These are phyloP conservation scores for Echinosophora koreensis DNA, from an alignment of 306 rosid species.

Conservation along the genomic window DNA sequence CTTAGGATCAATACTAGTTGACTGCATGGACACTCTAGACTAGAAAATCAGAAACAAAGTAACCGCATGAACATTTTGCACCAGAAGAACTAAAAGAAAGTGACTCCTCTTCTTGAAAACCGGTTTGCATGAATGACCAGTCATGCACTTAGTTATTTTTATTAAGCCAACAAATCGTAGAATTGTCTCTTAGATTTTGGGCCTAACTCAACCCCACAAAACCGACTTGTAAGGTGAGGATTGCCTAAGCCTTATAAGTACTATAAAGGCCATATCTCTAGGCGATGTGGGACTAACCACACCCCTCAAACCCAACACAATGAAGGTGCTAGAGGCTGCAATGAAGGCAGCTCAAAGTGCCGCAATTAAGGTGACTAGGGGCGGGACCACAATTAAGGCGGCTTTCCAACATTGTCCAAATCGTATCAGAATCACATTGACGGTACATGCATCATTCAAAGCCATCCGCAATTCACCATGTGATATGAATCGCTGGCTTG, in stretches of 20 bases:
- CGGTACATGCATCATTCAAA: neutral
- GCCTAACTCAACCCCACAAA: too few species aligned
- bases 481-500: neutral
- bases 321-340: too few species aligned
- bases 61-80: neutral
- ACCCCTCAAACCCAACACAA: too few species aligned
- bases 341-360: too few species aligned
- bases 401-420: too few species aligned
- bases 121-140: neutral
- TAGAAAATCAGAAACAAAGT: neutral
- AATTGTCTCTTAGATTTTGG: too few species aligned
- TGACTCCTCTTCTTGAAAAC: neutral
- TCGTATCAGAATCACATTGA: neutral
- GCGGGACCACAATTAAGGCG: too few species aligned
- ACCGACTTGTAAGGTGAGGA: too few species aligned
- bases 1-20: neutral
- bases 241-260: too few species aligned
- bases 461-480: neutral
- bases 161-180: neutral
- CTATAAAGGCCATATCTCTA: too few species aligned
- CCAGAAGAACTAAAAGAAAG: neutral
- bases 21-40: neutral
- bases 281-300: too few species aligned
- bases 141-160: neutral
- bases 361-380: too few species aligned